phyloP scores from a whole-genome alignment of 768 basidiomycete genomes.

The Pleurotus tuoliensis region DNA sequence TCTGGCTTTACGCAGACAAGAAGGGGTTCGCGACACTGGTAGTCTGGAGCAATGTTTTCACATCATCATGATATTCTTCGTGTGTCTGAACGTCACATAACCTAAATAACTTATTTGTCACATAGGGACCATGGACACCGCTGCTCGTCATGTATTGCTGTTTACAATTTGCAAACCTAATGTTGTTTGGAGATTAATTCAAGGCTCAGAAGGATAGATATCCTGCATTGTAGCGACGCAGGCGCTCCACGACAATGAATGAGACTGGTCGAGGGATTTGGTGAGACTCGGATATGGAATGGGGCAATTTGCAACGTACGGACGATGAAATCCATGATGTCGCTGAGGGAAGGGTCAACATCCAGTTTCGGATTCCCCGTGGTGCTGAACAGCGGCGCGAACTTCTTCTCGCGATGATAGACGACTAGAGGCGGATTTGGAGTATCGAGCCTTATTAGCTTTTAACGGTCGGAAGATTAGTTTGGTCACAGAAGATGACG shows the following conservation, averaged over 20 bases:
- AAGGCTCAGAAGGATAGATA: neutral
- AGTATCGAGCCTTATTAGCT: neutral
- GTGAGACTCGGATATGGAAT: too few relatives aligned
- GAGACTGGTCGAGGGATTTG: neutral
- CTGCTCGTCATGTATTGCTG: too few relatives aligned
- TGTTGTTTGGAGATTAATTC: too few relatives aligned
- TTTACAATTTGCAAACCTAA: too few relatives aligned
- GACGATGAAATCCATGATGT: conserved; percentile 1
- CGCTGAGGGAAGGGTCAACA: neutral
- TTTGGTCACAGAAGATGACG: neutral
- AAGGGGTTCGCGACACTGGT: too few relatives aligned
- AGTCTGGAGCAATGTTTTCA: too few relatives aligned
- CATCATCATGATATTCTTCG: too few relatives aligned
- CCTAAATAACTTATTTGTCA: too few relatives aligned
- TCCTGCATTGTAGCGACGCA: conserved; percentile 1
- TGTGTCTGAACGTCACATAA: too few relatives aligned
- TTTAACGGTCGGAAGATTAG: neutral
- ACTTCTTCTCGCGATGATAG: conserved; percentile 1
- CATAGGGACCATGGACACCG: too few relatives aligned
- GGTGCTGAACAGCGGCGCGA: neutral
- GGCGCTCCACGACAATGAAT: conserved; percentile 3
- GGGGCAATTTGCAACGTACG: neutral
- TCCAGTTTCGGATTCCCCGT: neutral
- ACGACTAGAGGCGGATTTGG: neutral
- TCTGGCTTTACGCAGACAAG: too few relatives aligned